Evolutionary conservation across 805 yeast species (phyloP), one percentile per base, ranked within the genome.

Genomic region (Candida peoriensis): DNA sequence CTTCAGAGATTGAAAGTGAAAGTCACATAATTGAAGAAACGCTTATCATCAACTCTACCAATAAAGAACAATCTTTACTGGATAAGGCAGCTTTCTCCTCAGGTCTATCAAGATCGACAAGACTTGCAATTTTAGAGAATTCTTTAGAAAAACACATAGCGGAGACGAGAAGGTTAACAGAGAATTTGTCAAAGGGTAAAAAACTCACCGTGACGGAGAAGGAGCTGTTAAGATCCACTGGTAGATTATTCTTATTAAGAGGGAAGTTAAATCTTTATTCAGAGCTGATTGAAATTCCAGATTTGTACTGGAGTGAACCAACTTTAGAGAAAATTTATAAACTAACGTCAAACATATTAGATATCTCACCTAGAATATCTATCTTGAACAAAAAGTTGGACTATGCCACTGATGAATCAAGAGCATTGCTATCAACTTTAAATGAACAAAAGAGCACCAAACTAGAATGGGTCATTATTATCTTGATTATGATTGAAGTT

Each of bases 281-380:
- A 8, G 96, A 88, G 50, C 68, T 89, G 39, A 85, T 86, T 20
- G 96, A 88, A 48, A 86, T 94, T 0, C 97, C 97, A 0, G 97
- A 89, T 55, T 60, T 87, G 28, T 89, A 88, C 58, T 89, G 97
- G 97, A 74, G 86, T 30, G 96, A 88, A 52, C 95, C 96, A 1
- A 76, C 77, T 22, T 63, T 89, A 35, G 97, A 89, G 52, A 69
- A 70, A 35, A 76, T 87, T 8, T 89, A 86, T 57, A 73, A 78
- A 32, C 69, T 74, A 14, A 77, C 86, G 7, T 81, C 94, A 1
- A 72, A 72, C 31, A 74, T 74, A 16, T 63, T 89, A 37, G 97
- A 89, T 49, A 77, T 89, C 20, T 68, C 70, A 20, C 83, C 90
- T 6, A 66, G 97, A 42, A 83, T 88, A 31, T 67, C 76, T 20